Evolutionary conservation across 2,329 filamentous ascomycete species (phyloP), one percentile per base, ranked within the genome.

Genomic region (Tolypocladium guangdongense): DNA sequence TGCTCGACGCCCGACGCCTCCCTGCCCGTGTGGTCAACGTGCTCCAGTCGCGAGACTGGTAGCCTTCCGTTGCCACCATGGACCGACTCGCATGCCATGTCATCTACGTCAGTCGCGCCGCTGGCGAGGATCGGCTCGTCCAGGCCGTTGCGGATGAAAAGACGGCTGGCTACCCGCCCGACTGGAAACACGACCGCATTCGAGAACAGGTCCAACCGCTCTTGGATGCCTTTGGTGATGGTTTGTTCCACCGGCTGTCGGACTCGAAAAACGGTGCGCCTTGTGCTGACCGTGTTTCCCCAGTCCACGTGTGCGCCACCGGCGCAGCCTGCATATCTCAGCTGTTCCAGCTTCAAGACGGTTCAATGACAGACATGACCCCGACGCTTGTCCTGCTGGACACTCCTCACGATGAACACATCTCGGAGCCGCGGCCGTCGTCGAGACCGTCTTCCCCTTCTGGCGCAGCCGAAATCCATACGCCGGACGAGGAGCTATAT

Each of bases 11-110:
- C 55, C 49, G 46, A 50, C 50, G 46, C 35, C 52, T 37, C 53
- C 57, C 50, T 62, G 65, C 63, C 63, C 58, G 62, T 63, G 73
- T 71, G 76, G 76, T 70, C 71, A 72, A 76, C 76, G 76, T 74
- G 77, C 73, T 77, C 76, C 78, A 73, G 78, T 81, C 78, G 73
- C 66, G 69, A 76, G 79, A 78, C 78, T 81, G 77, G 78, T 74
- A 77, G 77, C 76, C 74, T 71, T 68, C 71, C 65, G 68, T 72
- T 71, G 69, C 71, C 71, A 75, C 68, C 65, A 83, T 83, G 80
- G 79, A 82, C 66, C 73, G 72, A 64, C 73, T 76, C 62, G 70
- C 71, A 55, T 82, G 78, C 65, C 78, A 82, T 65, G 74, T 83
- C 59, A 78, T 83, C 57, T 83, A 82, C 60, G 78, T 83, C 61